Conservation (phyloP, 2,329 filamentous ascomycete species). For the Penicillium oxalicum region DNA sequence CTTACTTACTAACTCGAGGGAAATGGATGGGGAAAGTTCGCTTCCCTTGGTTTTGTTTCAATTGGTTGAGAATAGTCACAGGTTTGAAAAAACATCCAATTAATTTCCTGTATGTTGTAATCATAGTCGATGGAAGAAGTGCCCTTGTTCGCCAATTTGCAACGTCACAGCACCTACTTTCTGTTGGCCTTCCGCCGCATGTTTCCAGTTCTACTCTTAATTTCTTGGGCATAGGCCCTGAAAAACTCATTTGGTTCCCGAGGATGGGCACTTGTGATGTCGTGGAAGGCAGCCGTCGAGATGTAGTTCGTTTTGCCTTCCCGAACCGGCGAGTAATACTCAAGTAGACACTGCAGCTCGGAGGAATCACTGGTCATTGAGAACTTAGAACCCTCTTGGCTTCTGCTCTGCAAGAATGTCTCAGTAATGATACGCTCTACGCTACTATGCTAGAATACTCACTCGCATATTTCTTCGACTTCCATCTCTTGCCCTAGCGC, state of each 20-base stretch:
- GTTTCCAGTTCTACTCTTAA: conserved; percentile 11
- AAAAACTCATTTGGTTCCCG: conserved; percentile 48
- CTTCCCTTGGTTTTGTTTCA: too few relatives aligned
- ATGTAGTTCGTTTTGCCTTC: conserved; percentile 53
- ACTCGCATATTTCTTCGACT: conserved; percentile 46
- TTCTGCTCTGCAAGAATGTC: conserved; percentile 19
- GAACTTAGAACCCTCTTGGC: conserved; percentile 34
- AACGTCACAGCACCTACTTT: neutral
- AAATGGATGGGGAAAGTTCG: too few relatives aligned
- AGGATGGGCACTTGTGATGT: conserved; percentile 44
- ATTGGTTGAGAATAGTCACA: too few relatives aligned
- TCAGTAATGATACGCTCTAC: neutral
- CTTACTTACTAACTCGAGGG: too few relatives aligned
- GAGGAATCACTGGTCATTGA: conserved; percentile 33
- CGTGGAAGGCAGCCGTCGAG: conserved; percentile 46
- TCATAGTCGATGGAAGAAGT: too few relatives aligned
- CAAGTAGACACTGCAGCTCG: conserved; percentile 46
- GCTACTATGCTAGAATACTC: conserved; percentile 9
- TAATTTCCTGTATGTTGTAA: too few relatives aligned
- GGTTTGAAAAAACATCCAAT: too few relatives aligned
- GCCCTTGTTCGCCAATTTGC: too few relatives aligned
- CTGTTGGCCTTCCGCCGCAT: neutral
- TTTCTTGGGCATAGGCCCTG: conserved; percentile 39
- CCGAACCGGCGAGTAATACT: conserved; percentile 49
- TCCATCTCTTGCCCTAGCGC: conserved; percentile 41